phyloP scores from a whole-genome alignment of 2,329 filamentous ascomycete species.

The Trichoderma semiorbis region DNA sequence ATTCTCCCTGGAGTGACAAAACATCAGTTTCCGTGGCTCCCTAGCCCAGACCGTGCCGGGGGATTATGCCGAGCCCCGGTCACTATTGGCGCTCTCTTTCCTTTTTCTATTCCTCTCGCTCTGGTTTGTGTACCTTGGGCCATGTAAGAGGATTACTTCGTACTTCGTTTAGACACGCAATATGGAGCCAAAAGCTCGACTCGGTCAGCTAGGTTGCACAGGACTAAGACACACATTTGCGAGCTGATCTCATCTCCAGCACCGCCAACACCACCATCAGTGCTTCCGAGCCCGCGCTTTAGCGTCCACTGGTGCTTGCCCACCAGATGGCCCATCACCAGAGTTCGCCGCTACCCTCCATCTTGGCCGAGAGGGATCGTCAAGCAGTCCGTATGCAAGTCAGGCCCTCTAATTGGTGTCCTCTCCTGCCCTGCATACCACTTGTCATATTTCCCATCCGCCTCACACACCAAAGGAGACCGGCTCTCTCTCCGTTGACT shows the following conservation, averaged over 20 bases:
- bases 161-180: neutral
- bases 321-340: constrained; percentile 1
- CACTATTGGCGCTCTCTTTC: neutral
- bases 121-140: neutral
- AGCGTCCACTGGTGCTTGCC: neutral
- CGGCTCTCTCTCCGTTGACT: neutral
- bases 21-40: neutral
- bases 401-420: neutral
- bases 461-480: neutral
- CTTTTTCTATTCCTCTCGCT: neutral
- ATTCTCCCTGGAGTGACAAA: neutral
- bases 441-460: neutral
- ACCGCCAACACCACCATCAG: neutral
- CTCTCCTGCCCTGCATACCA: constrained; percentile 12
- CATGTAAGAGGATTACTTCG: neutral
- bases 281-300: neutral
- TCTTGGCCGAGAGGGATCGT: constrained; percentile 1
- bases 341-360: neutral
- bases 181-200: neutral
- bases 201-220: neutral
- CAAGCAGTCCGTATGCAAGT: constrained; percentile 9
- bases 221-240: neutral
- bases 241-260: constrained; percentile 1
- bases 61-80: neutral
- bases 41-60: neutral